A percentile compares a stretch with the other conserved stretches of the same genome.
Evolutionary conservation across 495 filamentous ascomycete genomes (phyloP).

Genomic region (Alectoria sarmentosa): DNA sequence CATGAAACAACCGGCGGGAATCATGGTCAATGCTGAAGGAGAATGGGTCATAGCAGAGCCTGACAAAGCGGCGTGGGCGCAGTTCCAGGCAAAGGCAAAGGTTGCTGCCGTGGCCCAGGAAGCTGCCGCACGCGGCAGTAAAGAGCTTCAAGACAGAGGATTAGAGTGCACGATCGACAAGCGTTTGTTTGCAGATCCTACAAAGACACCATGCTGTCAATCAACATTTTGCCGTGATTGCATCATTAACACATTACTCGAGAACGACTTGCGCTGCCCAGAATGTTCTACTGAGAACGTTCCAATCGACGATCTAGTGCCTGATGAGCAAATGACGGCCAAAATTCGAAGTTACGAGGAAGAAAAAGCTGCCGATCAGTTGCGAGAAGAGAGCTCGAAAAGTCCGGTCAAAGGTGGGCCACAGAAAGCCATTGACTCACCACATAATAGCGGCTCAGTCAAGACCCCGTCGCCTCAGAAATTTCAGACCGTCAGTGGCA

Average conservation of each 20-base stretch:
- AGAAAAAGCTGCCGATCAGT: constrained; percentile 54
- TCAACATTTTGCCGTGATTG: constrained; percentile 98
- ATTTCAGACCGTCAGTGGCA: background rate
- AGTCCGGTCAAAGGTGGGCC: constrained; percentile 40
- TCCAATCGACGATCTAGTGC: constrained; percentile 80
- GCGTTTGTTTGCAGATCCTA: constrained; percentile 92
- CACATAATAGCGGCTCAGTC: constrained; percentile 9
- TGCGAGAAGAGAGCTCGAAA: constrained; percentile 58
- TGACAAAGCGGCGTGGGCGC: constrained; percentile 91
- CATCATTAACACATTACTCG: constrained; percentile 94
- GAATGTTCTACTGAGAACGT: constrained; percentile 84
- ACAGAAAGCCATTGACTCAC: constrained; percentile 26
- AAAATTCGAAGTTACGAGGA: constrained; percentile 48
- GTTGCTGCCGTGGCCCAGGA: constrained; percentile 69
- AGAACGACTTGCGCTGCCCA: constrained; percentile 94
- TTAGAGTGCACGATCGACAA: constrained; percentile 93
- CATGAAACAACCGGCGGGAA: constrained; percentile 66
- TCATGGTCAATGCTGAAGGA: constrained; percentile 97
- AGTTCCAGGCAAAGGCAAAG: constrained; percentile 89
- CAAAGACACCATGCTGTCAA: constrained; percentile 95
- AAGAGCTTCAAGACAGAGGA: constrained; percentile 75
- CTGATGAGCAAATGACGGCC: constrained; percentile 60
- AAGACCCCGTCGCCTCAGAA: constrained; percentile 19
- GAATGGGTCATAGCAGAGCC: constrained; percentile 93
- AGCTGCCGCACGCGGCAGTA: constrained; percentile 62